Evolutionary conservation across 306 rosid species (phyloP), one percentile per base, ranked within the genome.

Genomic region (Sicyos edulis): DNA sequence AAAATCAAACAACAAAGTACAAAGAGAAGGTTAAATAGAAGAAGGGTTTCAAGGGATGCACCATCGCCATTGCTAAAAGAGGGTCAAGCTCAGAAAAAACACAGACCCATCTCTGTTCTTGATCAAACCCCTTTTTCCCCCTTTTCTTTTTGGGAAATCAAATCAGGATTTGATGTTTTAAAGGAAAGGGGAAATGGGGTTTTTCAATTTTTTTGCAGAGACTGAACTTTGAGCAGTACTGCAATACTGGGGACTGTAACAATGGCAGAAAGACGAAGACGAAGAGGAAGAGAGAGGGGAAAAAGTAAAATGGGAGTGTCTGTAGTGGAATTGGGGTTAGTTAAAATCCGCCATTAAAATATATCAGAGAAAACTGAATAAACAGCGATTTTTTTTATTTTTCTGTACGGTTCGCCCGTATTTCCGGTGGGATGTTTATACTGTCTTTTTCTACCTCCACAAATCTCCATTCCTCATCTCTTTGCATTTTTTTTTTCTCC

Each of bases 341-440:
- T 83, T 78, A 74, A 74, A 77, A 17, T 54, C 62, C 62, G 11
- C 54, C 72, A 78, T 77, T 77, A 75, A 75, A 74, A 79, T 70
- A 76, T 70, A 82, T 83, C 71, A 61, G 15, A 61, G 17, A 75
- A 72, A 78, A 37, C 80, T 81, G 82, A 85, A 85, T 77, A 74
- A 67, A 76, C 78, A 56, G 64, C 77, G 62, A 69, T 32, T 1
- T 32, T 32, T 32, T 26, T 26, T 26, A 26, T 26, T 26, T 65
- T 81, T 76, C 60, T 82, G 98, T 90, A 90, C 91, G 92, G 88
- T 26, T 66, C 52, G 91, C 96, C 97, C 86, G 88, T 83, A 91
- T 88, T 87, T 91, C 82, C 96, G 97, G 96, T 85, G 69, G 90
- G 92, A 89, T 91, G 99, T 89, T 96, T 86, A 89, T 89, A 85